These are phyloP conservation scores for Xerocomellus amylosporus DNA, from an alignment of 768 basidiomycete species.

Conservation along the genomic window DNA sequence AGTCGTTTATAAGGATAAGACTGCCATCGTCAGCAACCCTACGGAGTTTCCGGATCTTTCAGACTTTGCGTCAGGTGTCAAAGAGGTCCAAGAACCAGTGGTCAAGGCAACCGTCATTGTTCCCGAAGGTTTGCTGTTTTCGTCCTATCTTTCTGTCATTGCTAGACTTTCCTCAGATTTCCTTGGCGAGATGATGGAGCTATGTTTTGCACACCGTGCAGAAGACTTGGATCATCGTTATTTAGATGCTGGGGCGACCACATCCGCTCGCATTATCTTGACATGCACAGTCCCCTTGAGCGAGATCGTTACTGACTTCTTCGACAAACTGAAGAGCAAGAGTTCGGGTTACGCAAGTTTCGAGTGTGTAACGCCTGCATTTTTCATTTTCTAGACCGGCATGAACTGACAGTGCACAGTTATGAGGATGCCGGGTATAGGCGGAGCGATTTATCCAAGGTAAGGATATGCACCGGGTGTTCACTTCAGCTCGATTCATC, in stretches of 20 bases:
- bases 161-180: constrained; percentile 54
- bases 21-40: constrained; percentile 79
- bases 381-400: neutral
- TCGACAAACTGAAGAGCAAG: constrained; percentile 89
- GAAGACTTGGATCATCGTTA: constrained; percentile 82
- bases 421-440: constrained; percentile 95
- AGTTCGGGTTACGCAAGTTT: constrained; percentile 91
- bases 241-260: constrained; percentile 53
- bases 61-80: constrained; percentile 58
- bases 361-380: constrained; percentile 53
- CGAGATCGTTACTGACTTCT: constrained; percentile 94
- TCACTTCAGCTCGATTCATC: neutral
- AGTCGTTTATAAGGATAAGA: constrained; percentile 75
- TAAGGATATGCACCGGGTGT: constrained; percentile 27
- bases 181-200: constrained; percentile 94
- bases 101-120: constrained; percentile 93
- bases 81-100: constrained; percentile 85
- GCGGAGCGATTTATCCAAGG: constrained; percentile 79
- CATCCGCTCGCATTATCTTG: constrained; percentile 66
- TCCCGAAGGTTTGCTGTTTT: constrained; percentile 65
- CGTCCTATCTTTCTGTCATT: neutral
- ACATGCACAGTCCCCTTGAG: constrained; percentile 83
- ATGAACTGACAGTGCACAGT: constrained; percentile 41
- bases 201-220: constrained; percentile 84
- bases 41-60: constrained; percentile 89